Conservation (phyloP, 306 rosid species). For the Gastrolobium villosum region DNA sequence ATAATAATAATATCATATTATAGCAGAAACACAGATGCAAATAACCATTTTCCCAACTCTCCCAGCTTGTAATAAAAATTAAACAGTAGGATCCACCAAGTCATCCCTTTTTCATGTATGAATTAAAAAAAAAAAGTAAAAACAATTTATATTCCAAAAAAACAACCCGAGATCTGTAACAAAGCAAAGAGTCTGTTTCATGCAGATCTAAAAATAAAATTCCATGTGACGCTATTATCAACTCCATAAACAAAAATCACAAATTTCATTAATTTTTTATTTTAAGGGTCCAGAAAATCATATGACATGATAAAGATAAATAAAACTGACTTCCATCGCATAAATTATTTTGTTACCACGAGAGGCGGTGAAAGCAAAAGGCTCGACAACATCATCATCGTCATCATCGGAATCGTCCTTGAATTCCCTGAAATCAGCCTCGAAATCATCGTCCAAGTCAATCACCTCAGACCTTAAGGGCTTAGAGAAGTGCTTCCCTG, state of each 20-base stretch:
- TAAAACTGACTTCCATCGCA: background rate
- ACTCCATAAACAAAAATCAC: background rate
- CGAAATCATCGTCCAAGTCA: slow-evolving; percentile 69
- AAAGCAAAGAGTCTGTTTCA: background rate
- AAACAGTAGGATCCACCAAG: slow-evolving; percentile 10
- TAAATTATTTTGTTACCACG: slow-evolving; percentile 49
- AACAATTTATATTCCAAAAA: background rate
- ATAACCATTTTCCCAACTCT: background rate
- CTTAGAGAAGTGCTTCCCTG: slow-evolving; percentile 51
- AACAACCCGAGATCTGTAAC: background rate
- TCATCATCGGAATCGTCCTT: slow-evolving; percentile 78
- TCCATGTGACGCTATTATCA: background rate
- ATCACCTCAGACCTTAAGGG: slow-evolving; percentile 50
- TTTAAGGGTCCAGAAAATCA: background rate
- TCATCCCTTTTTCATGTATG: background rate
- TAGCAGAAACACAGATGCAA: background rate
- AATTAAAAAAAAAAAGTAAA: background rate
- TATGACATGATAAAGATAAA: background rate
- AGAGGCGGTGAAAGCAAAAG: slow-evolving; percentile 61
- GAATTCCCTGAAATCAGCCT: slow-evolving; percentile 82
- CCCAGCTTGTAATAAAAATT: slow-evolving; percentile 5
- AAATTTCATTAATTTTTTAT: background rate
- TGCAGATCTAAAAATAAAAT: slow-evolving; percentile 19
- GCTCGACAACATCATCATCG: slow-evolving; percentile 58
- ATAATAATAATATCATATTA: background rate